Conservation (phyloP, 2,329 filamentous ascomycete genomes). For the Arthroderma uncinatum region DNA sequence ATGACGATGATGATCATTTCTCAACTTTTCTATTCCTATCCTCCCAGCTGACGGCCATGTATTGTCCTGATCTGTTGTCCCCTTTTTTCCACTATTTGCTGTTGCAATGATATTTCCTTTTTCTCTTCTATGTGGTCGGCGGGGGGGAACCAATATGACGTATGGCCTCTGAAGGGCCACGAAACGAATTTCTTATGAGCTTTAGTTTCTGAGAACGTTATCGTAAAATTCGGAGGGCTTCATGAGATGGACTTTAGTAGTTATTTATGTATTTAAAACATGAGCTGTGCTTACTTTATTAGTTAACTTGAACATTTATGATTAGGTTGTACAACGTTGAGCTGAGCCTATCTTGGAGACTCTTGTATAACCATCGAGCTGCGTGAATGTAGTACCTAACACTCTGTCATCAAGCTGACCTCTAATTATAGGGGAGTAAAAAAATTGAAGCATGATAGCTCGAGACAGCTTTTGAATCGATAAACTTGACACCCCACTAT, state of each 20-base stretch:
- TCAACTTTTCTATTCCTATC: not conserved
- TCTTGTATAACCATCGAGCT: too few relatives aligned
- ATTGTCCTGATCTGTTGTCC: not conserved
- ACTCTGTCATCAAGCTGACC: too few relatives aligned
- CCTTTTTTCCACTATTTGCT: not conserved
- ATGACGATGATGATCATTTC: not conserved
- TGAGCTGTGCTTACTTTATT: too few relatives aligned
- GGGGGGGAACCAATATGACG: not conserved
- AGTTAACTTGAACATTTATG: not conserved
- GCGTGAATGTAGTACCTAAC: too few relatives aligned
- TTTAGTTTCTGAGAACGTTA: not conserved
- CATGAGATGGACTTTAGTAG: not conserved
- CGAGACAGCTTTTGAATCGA: too few relatives aligned
- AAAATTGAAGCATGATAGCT: too few relatives aligned
- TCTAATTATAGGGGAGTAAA: too few relatives aligned
- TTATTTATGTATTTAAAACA: conserved; percentile 1
- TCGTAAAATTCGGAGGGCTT: not conserved
- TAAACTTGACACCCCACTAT: not conserved
- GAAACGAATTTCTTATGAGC: not conserved
- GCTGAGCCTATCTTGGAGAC: not conserved
- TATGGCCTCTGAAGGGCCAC: not conserved
- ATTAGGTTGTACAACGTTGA: not conserved
- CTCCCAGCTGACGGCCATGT: not conserved
- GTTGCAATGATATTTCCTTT: not conserved
- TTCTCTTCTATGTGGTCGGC: not conserved